phyloP scores from a whole-genome alignment of 2,329 filamentous ascomycete species.

The Neocatenulostroma microsporum region DNA sequence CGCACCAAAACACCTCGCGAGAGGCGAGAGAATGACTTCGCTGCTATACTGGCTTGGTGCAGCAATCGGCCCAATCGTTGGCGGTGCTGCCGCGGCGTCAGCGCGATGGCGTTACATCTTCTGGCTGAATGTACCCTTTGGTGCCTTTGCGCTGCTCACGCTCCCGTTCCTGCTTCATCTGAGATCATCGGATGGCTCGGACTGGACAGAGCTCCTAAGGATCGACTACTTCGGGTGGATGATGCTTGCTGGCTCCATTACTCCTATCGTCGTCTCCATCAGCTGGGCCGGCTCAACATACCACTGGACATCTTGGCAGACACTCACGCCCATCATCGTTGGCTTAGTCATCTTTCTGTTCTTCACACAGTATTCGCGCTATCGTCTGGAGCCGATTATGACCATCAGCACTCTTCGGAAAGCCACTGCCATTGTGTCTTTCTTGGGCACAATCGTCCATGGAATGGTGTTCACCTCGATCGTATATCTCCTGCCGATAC shows the following conservation, averaged over 20 bases:
- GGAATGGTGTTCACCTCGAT: conserved; percentile 7
- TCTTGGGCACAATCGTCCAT: conserved; percentile 7
- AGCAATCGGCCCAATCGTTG: conserved; percentile 42
- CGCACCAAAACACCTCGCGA: conserved; percentile 29
- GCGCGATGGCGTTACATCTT: conserved; percentile 56
- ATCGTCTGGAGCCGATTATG: conserved; percentile 42
- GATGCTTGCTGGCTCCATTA: conserved; percentile 5
- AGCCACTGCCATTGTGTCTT: conserved; percentile 30
- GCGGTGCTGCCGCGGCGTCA: conserved; percentile 48
- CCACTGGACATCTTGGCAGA: conserved; percentile 9
- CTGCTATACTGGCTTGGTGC: conserved; percentile 50
- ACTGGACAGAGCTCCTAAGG: conserved; percentile 39
- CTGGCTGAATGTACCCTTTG: conserved; percentile 55
- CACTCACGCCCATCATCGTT: conserved; percentile 5
- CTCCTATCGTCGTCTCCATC: conserved; percentile 4
- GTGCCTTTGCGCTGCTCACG: conserved; percentile 32
- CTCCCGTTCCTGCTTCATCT: conserved; percentile 5
- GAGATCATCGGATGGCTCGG: not conserved
- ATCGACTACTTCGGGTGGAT: conserved; percentile 11
- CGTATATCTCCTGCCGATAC: conserved; percentile 30
- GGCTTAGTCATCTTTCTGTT: conserved; percentile 36
- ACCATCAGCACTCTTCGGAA: conserved; percentile 41
- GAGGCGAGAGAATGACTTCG: conserved; percentile 37
- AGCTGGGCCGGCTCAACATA: conserved; percentile 8
- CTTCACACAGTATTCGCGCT: conserved; percentile 31